Evolutionary conservation across 257 asterid genomes (phyloP), one percentile per base, ranked within the genome.

Genomic region (Lantana camara): DNA sequence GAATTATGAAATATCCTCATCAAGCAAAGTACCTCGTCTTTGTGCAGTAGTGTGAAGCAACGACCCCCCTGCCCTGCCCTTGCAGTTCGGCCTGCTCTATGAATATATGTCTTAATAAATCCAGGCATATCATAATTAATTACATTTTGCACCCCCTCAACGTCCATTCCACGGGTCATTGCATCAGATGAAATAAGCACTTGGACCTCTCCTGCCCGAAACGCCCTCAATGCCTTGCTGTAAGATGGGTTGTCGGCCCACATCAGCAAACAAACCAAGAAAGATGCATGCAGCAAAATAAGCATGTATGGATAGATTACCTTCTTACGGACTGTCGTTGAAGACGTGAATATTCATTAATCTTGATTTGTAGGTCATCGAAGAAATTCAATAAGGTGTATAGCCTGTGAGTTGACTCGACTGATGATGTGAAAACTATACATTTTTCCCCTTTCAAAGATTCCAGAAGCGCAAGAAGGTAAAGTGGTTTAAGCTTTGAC

Each of bases 91-190:
- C 97, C 97, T 41, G 93, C 97, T 20, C 96, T 90, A 80, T 91
- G 96, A 72, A 89, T 77, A 64, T 84, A 91, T 46, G 91, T 89
- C 81, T 91, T 91, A 51, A 83, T 80, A 68, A 68, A 85, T 37
- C 73, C 50, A 40, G 96, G 96, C 96, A 89, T 83, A 66, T 91
- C 96, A 50, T 91, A 91, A 67, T 89, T 91, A 34, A 91, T 83
- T 61, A 91, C 92, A 76, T 84, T 91, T 66, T 68, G 79, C 34
- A 89, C 94, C 69, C 88, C 98, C 79, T 88, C 95, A 67, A 91
- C 91, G 69, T 91, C 98, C 98, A 89, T 91, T 59, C 96, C 98
- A 64, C 96, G 95, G 54, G 96, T 79, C 92, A 89, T 86, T 49
- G 90, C 92, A 77, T 91, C 96, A 52, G 98, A 89, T 15, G 96